A percentile compares a stretch with the other conserved stretches of the same genome.
Conservation (phyloP, 176 grass and related monocot species). For the Pharus latifolius region DNA sequence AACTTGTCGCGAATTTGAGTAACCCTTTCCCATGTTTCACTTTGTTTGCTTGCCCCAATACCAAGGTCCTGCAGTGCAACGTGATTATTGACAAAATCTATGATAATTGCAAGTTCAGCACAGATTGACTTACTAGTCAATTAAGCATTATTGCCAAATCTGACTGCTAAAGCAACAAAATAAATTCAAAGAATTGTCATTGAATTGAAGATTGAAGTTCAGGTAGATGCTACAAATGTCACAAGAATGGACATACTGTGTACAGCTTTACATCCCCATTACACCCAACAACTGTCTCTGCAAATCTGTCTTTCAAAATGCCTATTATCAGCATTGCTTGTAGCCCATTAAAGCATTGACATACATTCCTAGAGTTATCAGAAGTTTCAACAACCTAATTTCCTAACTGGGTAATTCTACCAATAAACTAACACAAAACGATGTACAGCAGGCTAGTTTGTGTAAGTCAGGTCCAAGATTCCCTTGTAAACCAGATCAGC, state of each 20-base stretch:
- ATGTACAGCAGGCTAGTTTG: neutral
- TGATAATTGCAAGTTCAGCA: neutral
- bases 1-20: constrained; percentile 94
- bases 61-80: constrained; percentile 46
- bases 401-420: neutral
- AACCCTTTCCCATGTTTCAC: constrained; percentile 78
- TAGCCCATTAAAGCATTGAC: neutral
- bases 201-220: neutral
- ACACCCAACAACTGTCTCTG: neutral
- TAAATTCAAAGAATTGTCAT: neutral
- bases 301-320: neutral
- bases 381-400: neutral
- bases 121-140: neutral
- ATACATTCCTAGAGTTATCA: neutral
- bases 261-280: neutral
- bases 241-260: neutral
- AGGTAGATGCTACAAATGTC: neutral
- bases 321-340: too few species aligned
- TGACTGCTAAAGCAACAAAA: neutral
- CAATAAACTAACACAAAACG: neutral
- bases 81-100: neutral
- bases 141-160: neutral
- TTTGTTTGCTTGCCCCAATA: constrained; percentile 39
- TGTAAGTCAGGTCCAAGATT: neutral
- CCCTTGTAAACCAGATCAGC: neutral